phyloP scores from a whole-genome alignment of 1,284 basidiomycete genomes.

The Sporisorium reilianum region DNA sequence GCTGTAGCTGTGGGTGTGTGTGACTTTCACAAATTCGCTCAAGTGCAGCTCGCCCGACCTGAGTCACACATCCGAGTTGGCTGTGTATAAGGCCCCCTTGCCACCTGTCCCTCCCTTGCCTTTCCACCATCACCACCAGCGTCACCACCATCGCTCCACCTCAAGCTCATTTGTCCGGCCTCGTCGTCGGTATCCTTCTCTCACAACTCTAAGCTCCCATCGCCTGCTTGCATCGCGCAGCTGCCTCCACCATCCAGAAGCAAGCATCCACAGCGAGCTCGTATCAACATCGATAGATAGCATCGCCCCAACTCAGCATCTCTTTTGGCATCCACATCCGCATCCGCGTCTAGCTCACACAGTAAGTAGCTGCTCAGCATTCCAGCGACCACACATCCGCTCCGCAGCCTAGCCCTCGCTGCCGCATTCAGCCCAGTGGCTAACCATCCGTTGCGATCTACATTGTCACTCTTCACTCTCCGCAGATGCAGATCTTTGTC shows the following conservation, averaged over 20 bases:
- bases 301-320: neutral
- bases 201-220: neutral
- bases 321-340: neutral
- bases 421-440: conserved; percentile 2
- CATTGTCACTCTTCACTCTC: neutral
- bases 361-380: conserved; percentile 25
- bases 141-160: neutral
- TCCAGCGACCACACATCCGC: neutral
- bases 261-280: conserved; percentile 1
- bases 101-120: conserved; percentile 10
- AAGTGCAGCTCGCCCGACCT: conserved; percentile 35
- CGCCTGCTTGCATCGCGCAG: conserved; percentile 3
- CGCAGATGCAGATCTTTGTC: conserved; percentile 58
- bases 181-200: conserved; percentile 12
- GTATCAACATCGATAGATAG: neutral
- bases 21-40: neutral
- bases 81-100: conserved; percentile 39
- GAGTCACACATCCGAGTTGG: conserved; percentile 25
- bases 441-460: neutral
- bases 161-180: neutral
- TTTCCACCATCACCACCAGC: neutral
- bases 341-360: conserved; percentile 17
- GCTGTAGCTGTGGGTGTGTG: conserved; percentile 2
- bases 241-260: neutral
- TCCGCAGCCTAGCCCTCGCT: neutral